Conservation (phyloP, 108 stramenopile genomes). For the Fragilariopsis cylindrus region DNA sequence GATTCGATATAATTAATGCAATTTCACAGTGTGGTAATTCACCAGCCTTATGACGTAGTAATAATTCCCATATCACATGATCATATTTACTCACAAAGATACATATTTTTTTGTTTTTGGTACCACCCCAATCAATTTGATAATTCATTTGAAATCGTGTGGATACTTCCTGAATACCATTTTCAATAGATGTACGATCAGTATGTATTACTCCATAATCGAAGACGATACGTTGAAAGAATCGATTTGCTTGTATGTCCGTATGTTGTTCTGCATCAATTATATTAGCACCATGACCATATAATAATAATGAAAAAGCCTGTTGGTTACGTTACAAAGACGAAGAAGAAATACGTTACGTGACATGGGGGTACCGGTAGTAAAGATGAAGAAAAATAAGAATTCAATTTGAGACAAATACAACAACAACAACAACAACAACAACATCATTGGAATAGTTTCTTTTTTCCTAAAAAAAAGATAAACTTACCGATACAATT, state of each 20-base stretch:
- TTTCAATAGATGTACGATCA: background rate
- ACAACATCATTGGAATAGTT: no score
- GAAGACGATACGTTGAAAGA: conserved; percentile 77
- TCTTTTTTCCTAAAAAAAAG: no score
- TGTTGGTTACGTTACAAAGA: no score
- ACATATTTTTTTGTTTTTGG: conserved; percentile 22
- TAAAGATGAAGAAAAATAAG: no score
- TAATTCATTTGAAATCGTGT: conserved; percentile 18
- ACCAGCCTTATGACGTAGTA: conserved; percentile 69
- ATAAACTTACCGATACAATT: conserved; percentile 48
- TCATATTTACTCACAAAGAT: conserved; percentile 75
- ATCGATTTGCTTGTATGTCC: conserved; percentile 33
- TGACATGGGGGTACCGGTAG: no score
- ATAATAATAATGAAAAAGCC: conserved; percentile 65
- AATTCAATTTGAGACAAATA: no score
- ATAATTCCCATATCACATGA: conserved; percentile 82
- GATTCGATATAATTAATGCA: conserved; percentile 69
- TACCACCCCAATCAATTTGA: conserved; percentile 31
- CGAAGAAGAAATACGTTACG: no score
- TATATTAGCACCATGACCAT: conserved; percentile 60
- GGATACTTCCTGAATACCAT: conserved; percentile 7
- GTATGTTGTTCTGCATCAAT: conserved; percentile 57
- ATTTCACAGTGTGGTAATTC: conserved; percentile 70
- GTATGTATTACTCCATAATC: conserved; percentile 16
- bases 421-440: no score